Percentiles rank a stretch among this genome's conserved stretches.
Evolutionary conservation across 345 rosid species (phyloP).

Genomic region (Reutealis trisperma): DNA sequence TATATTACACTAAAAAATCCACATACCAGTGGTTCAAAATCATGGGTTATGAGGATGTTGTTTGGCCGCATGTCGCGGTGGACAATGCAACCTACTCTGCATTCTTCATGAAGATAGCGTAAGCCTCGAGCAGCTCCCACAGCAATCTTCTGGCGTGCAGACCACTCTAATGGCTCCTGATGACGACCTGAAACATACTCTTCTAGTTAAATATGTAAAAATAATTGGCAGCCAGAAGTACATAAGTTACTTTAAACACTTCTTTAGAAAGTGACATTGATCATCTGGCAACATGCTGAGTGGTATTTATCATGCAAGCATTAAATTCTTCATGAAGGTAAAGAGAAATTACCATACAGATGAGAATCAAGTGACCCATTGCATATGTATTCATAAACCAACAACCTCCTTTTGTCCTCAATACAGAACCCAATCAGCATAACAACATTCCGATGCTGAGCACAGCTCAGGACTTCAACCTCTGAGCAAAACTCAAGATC

Average conservation of each 20-base stretch:
- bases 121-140: constrained; percentile 99
- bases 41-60: constrained; percentile 98
- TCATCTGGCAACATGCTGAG: background rate
- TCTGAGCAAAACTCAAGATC: constrained; percentile 98
- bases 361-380: constrained; percentile 95
- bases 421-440: constrained; percentile 98
- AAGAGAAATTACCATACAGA: constrained; percentile 66
- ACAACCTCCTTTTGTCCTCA: constrained; percentile 85
- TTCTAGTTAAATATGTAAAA: constrained; percentile 13
- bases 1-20: background rate
- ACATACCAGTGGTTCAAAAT: constrained; percentile 92
- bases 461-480: constrained; percentile 98
- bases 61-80: constrained; percentile 99
- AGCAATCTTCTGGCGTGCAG: constrained; percentile 92
- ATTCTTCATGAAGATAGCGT: constrained; percentile 98
- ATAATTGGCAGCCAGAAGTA: background rate
- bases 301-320: background rate
- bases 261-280: background rate
- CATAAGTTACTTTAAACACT: background rate
- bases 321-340: background rate
- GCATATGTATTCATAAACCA: constrained; percentile 98
- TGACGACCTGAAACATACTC: constrained; percentile 56
- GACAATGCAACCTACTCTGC: constrained; percentile 99
- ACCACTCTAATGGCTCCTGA: constrained; percentile 73
- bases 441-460: constrained; percentile 97